phyloP scores from a whole-genome alignment of 352 stramenopile genomes.

The Blastocystis sp. region DNA sequence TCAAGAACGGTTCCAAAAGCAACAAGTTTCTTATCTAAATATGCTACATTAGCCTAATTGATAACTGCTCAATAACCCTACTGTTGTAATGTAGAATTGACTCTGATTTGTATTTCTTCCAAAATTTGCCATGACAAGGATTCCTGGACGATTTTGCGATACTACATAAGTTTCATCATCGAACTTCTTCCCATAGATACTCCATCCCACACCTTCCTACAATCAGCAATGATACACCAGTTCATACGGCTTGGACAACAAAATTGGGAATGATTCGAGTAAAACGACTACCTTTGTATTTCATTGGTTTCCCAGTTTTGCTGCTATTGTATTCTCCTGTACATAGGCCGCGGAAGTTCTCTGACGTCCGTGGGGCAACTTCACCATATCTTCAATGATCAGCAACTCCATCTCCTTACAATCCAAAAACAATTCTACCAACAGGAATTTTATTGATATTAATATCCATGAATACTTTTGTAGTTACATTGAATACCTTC shows the following conservation, averaged over 20 bases:
- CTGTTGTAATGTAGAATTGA: slow-evolving; percentile 54
- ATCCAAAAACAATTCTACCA: slow-evolving; percentile 49
- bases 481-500: slow-evolving; percentile 40
- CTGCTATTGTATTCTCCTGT: slow-evolving; percentile 33
- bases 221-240: neutral
- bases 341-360: slow-evolving; percentile 54
- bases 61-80: neutral
- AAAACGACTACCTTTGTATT: slow-evolving; percentile 58
- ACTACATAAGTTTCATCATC: slow-evolving; percentile 51
- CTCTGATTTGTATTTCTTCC: slow-evolving; percentile 51
- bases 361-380: neutral
- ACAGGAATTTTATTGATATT: slow-evolving; percentile 13
- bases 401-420: neutral
- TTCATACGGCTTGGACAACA: slow-evolving; percentile 12
- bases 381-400: slow-evolving; percentile 42
- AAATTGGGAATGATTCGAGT: slow-evolving; percentile 47
- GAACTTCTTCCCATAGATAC: slow-evolving; percentile 60
- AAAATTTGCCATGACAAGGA: slow-evolving; percentile 40
- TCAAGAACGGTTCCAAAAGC: slow-evolving; percentile 54
- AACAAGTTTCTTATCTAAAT: slow-evolving; percentile 56
- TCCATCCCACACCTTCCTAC: slow-evolving; percentile 30
- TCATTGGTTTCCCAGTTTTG: neutral
- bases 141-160: slow-evolving; percentile 54
- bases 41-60: slow-evolving; percentile 55
- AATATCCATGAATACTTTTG: slow-evolving; percentile 45